Conservation (phyloP, 352 stramenopile genomes). For the Peronospora farinosa region DNA sequence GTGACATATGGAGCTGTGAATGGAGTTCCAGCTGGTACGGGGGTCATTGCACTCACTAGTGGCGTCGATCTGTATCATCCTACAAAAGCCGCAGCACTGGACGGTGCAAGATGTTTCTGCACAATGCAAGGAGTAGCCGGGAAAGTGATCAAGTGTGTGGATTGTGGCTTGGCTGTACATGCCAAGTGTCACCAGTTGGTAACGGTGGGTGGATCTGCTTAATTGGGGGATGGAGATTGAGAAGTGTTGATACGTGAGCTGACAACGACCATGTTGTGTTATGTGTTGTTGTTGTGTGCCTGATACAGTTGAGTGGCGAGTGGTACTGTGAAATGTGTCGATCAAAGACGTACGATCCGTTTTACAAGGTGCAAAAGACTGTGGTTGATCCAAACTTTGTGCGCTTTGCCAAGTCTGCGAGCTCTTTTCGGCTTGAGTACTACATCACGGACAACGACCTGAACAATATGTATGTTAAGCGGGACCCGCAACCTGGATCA, state of each 20-base stretch:
- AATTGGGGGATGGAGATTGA: background rate
- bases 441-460: constrained; percentile 65
- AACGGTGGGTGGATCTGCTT: constrained; percentile 26
- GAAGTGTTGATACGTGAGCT: background rate
- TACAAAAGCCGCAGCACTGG: constrained; percentile 24
- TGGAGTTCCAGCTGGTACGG: constrained; percentile 7
- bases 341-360: constrained; percentile 63
- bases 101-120: constrained; percentile 63
- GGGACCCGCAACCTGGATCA: constrained; percentile 39
- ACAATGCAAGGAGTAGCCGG: constrained; percentile 23
- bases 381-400: constrained; percentile 51
- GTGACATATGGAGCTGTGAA: constrained; percentile 9
- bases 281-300: constrained; percentile 6
- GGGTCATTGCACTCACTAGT: constrained; percentile 21
- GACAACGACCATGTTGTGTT: constrained; percentile 1
- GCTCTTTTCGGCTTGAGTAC: constrained; percentile 57
- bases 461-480: constrained; percentile 57
- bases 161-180: constrained; percentile 57
- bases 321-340: constrained; percentile 77
- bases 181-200: constrained; percentile 73
- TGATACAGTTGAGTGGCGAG: constrained; percentile 32
- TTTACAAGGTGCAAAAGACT: constrained; percentile 54
- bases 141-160: constrained; percentile 43
- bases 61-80: constrained; percentile 35
- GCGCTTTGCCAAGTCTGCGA: constrained; percentile 48